phyloP scores from a whole-genome alignment of 257 asterid species.

The Solanum habrochaites region DNA sequence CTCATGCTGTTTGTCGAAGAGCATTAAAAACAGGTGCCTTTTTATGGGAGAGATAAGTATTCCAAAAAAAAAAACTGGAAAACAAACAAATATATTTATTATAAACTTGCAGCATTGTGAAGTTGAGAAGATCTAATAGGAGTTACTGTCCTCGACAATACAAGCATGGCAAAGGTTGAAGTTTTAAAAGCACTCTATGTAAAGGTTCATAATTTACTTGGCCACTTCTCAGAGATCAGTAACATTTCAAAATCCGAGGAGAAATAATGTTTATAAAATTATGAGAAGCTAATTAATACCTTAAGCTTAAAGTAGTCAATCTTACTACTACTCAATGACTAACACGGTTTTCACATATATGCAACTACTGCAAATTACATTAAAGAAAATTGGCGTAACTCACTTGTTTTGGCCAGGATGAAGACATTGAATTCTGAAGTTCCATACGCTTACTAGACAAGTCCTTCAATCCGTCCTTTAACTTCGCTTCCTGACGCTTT shows the following conservation, averaged over 20 bases:
- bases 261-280: background rate
- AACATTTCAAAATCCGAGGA: background rate
- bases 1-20: background rate
- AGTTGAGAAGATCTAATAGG: background rate
- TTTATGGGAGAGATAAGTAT: background rate
- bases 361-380: background rate
- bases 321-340: background rate
- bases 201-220: background rate
- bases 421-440: constrained; percentile 87
- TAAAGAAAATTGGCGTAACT: constrained; percentile 11
- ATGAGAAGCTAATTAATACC: background rate
- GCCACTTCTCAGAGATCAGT: background rate
- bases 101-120: background rate
- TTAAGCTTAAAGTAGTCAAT: background rate
- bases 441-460: constrained; percentile 64
- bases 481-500: constrained; percentile 74
- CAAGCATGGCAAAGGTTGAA: background rate
- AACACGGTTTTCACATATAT: background rate
- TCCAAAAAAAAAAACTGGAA: background rate
- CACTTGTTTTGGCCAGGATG: constrained; percentile 97
- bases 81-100: background rate
- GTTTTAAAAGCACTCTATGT: background rate
- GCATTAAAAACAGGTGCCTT: background rate
- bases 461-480: constrained; percentile 76
- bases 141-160: background rate